A percentile compares a stretch with the other conserved stretches of the same genome.
phyloP scores from a whole-genome alignment of 345 rosid genomes.

The Triadica sebifera region DNA sequence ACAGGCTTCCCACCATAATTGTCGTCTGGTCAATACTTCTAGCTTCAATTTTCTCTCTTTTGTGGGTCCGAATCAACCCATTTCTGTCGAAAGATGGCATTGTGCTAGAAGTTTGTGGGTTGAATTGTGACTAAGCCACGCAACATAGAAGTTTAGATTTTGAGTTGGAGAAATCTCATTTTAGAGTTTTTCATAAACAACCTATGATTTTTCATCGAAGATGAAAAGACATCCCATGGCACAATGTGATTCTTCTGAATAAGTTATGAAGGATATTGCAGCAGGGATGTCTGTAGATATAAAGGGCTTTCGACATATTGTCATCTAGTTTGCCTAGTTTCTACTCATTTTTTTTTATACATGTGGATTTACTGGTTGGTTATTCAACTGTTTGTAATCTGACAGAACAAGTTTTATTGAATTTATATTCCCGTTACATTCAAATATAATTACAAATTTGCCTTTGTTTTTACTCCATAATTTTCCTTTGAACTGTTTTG shows the following conservation, averaged over 20 bases:
- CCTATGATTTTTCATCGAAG: background rate
- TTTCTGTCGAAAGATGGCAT: constrained; percentile 44
- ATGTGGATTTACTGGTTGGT: background rate
- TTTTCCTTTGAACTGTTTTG: background rate
- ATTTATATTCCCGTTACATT: background rate
- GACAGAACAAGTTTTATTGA: background rate
- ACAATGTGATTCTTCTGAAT: background rate
- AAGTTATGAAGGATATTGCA: background rate
- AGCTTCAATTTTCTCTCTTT: constrained; percentile 55
- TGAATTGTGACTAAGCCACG: constrained; percentile 40
- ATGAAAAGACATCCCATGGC: background rate
- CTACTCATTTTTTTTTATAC: constrained; percentile 7
- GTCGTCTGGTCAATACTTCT: constrained; percentile 65
- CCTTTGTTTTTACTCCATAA: background rate
- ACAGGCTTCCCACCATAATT: constrained; percentile 57
- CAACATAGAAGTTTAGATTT: background rate
- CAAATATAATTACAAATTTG: background rate
- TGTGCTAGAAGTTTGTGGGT: constrained; percentile 51
- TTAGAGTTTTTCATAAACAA: background rate
- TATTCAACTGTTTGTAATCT: background rate
- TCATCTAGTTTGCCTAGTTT: constrained; percentile 1
- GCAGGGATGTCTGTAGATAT: constrained; percentile 3
- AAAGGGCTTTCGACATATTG: constrained; percentile 1
- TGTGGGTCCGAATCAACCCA: constrained; percentile 65
- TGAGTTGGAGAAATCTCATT: constrained; percentile 6